These are phyloP conservation scores for Cordia subcordata DNA, from an alignment of 257 asterid genomes.

Conservation along the genomic window DNA sequence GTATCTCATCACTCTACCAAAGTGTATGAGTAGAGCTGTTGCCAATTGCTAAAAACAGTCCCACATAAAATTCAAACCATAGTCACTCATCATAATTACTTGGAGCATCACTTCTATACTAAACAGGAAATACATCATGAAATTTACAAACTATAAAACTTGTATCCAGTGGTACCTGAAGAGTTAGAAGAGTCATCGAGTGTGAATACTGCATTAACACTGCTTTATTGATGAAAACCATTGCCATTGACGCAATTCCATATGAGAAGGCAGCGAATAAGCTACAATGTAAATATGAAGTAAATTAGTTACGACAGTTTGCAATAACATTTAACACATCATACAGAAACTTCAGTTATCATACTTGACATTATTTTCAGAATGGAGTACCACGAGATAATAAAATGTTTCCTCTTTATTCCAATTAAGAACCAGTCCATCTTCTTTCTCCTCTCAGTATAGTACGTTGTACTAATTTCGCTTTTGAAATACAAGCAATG, in stretches of 20 bases:
- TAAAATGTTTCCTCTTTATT: not conserved
- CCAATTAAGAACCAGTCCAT: not conserved
- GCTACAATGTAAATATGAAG: conserved; percentile 36
- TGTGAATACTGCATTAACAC: conserved; percentile 82
- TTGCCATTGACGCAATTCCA: conserved; percentile 90
- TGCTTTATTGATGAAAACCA: conserved; percentile 97
- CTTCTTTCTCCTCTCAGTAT: too few species aligned
- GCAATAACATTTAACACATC: not conserved
- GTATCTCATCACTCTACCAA: conserved; percentile 77
- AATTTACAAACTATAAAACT: not conserved
- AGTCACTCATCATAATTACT: conserved; percentile 26
- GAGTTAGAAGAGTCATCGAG: conserved; percentile 83
- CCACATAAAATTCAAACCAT: conserved; percentile 25
- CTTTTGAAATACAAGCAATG: too few species aligned
- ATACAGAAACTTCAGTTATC: too few species aligned
- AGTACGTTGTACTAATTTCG: too few species aligned
- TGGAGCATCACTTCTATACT: not conserved
- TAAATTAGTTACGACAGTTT: not conserved
- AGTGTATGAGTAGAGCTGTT: conserved; percentile 76
- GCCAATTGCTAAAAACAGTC: conserved; percentile 73
- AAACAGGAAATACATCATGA: not conserved
- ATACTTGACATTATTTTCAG: too few species aligned
- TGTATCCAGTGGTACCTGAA: conserved; percentile 54
- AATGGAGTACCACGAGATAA: not conserved
- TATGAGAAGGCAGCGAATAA: conserved; percentile 68